Evolutionary conservation across 2,329 filamentous ascomycete genomes (phyloP).

Genomic region (Botrytis tulipae): DNA sequence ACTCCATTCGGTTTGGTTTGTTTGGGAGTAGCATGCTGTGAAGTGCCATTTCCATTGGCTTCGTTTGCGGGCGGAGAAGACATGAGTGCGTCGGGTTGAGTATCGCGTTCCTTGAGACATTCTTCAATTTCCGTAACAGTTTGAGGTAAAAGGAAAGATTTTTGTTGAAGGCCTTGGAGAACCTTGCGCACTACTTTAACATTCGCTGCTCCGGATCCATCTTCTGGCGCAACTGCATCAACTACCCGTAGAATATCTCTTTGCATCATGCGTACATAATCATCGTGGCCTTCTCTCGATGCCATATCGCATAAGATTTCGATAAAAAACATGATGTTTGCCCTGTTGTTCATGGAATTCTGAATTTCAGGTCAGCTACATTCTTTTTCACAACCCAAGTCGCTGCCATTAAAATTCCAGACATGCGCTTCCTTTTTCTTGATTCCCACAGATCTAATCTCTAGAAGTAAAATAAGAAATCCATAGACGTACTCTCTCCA

Average conservation of each 20-base stretch:
- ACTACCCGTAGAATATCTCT: slow-evolving; percentile 88
- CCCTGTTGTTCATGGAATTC: slow-evolving; percentile 94
- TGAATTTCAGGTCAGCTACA: slow-evolving; percentile 39
- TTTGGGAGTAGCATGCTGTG: slow-evolving; percentile 16
- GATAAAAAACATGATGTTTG: slow-evolving; percentile 99
- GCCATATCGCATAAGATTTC: slow-evolving; percentile 80
- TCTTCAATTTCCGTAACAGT: slow-evolving; percentile 79
- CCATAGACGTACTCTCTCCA: slow-evolving; percentile 70
- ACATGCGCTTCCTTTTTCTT: too few relatives aligned
- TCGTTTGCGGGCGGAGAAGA: slow-evolving; percentile 21
- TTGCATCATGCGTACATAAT: slow-evolving; percentile 93
- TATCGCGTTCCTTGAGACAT: slow-evolving; percentile 68
- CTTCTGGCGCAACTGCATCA: slow-evolving; percentile 83
- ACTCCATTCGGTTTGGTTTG: slow-evolving; percentile 17
- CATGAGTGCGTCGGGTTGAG: slow-evolving; percentile 25
- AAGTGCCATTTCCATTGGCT: slow-evolving; percentile 30
- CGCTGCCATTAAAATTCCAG: background rate
- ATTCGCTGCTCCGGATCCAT: slow-evolving; percentile 87
- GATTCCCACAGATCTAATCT: background rate
- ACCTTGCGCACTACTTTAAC: slow-evolving; percentile 86
- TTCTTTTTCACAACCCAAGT: background rate
- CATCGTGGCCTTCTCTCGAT: slow-evolving; percentile 63
- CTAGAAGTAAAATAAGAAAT: background rate
- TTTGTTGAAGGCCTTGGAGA: slow-evolving; percentile 66
- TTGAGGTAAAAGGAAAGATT: slow-evolving; percentile 70